phyloP scores from a whole-genome alignment of 2,329 filamentous ascomycete genomes.

The Trichoderma brevicompactum region DNA sequence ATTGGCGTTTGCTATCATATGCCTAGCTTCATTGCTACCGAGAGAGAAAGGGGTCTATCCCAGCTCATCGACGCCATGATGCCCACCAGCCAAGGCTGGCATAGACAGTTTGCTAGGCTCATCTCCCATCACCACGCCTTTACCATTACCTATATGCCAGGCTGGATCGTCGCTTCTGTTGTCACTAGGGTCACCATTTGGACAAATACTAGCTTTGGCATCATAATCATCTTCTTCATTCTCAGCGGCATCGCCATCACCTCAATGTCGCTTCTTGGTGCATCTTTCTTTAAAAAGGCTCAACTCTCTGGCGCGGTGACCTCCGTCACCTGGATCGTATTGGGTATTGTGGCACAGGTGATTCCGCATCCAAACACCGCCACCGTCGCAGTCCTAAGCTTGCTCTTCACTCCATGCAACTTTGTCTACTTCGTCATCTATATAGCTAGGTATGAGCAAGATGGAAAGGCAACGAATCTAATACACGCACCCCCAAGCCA shows the following conservation, averaged over 20 bases:
- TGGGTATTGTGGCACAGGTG: conserved; percentile 80
- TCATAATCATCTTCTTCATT: conserved; percentile 72
- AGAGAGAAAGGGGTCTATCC: conserved; percentile 72
- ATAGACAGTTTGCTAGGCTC: conserved; percentile 41
- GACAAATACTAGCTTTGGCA: conserved; percentile 57
- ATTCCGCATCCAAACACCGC: conserved; percentile 62
- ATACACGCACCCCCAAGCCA: conserved; percentile 61
- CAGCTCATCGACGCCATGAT: conserved; percentile 78
- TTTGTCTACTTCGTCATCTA: conserved; percentile 76
- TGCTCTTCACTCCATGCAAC: conserved; percentile 84
- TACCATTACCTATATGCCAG: conserved; percentile 64
- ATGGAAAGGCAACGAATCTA: conserved; percentile 63
- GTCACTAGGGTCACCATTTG: conserved; percentile 35
- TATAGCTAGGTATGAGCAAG: conserved; percentile 71
- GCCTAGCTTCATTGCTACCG: conserved; percentile 70
- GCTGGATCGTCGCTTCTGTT: conserved; percentile 48
- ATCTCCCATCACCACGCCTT: conserved; percentile 70
- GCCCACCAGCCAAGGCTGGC: conserved; percentile 61
- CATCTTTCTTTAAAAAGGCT: conserved; percentile 77
- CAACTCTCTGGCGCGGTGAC: conserved; percentile 80
- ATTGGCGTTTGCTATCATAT: conserved; percentile 74
- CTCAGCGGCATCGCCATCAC: conserved; percentile 73
- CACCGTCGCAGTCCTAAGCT: conserved; percentile 66
- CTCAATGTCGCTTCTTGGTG: conserved; percentile 76
- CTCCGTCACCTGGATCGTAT: conserved; percentile 69